phyloP scores from a whole-genome alignment of 2,329 filamentous ascomycete species.

The Cryphonectria nitschkei region DNA sequence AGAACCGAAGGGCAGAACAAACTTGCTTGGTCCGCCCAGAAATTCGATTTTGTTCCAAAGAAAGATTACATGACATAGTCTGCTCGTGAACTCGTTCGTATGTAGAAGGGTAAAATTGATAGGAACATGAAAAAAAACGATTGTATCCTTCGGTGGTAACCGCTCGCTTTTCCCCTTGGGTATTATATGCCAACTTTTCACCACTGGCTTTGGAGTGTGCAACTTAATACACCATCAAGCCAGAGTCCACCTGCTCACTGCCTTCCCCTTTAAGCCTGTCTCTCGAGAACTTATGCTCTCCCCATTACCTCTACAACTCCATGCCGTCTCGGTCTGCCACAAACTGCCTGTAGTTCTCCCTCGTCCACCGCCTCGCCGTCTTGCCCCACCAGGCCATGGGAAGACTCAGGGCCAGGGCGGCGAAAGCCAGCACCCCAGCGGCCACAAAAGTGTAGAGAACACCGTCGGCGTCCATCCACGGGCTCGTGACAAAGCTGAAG shows the following conservation, averaged over 20 bases:
- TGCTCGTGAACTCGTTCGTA: neutral
- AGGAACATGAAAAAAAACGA: neutral
- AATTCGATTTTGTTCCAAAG: neutral
- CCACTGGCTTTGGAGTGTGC: neutral
- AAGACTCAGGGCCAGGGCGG: slow-evolving; percentile 53
- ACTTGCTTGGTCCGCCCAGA: neutral
- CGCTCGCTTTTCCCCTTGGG: neutral
- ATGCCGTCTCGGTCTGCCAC: slow-evolving; percentile 50
- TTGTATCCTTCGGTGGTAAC: neutral
- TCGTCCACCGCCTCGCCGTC: slow-evolving; percentile 50
- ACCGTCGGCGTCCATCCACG: slow-evolving; percentile 27
- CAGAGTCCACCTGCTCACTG: neutral
- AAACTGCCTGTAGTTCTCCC: slow-evolving; percentile 49
- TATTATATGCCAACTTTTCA: neutral
- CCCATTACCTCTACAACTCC: slow-evolving; percentile 8
- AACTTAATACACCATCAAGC: neutral
- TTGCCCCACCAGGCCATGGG: slow-evolving; percentile 61
- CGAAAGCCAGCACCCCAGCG: slow-evolving; percentile 54
- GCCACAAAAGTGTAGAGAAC: slow-evolving; percentile 35
- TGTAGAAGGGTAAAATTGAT: neutral
- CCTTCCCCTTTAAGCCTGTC: neutral
- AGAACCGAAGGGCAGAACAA: neutral
- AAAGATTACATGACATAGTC: neutral
- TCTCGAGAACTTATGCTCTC: neutral
- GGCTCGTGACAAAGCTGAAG: slow-evolving; percentile 27